phyloP scores from a whole-genome alignment of 306 rosid species.

The Acacia melanoxylon region DNA sequence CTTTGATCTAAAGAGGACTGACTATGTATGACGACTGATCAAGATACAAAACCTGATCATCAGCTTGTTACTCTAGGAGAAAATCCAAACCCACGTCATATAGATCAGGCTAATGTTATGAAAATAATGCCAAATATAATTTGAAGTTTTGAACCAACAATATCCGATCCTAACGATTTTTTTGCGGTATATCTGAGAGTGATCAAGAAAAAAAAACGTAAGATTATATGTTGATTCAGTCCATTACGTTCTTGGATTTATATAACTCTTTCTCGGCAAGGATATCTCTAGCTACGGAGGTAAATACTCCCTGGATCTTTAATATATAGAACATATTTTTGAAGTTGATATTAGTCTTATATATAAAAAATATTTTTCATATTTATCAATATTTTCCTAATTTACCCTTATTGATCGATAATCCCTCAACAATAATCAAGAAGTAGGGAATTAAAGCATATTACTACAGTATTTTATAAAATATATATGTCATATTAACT shows the following conservation, averaged over 20 bases:
- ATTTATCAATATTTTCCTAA: too few species aligned
- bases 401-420: too few species aligned
- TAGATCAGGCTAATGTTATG: background rate
- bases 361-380: too few species aligned
- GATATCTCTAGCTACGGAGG: background rate
- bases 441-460: too few species aligned
- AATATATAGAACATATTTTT: too few species aligned
- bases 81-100: background rate
- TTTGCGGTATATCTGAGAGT: too few species aligned
- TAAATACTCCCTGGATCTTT: background rate
- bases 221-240: background rate
- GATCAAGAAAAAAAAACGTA: background rate
- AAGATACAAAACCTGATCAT: background rate
- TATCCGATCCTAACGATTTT: background rate
- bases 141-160: background rate
- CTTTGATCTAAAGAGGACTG: too few species aligned
- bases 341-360: rapidly evolving
- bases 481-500: too few species aligned
- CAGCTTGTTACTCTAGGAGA: background rate
- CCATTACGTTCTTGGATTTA: background rate
- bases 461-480: too few species aligned
- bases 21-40: too few species aligned
- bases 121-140: background rate
- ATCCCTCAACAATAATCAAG: too few species aligned
- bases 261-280: background rate